These are phyloP conservation scores for Fagus crenata DNA, from an alignment of 306 rosid species.

Conservation along the genomic window DNA sequence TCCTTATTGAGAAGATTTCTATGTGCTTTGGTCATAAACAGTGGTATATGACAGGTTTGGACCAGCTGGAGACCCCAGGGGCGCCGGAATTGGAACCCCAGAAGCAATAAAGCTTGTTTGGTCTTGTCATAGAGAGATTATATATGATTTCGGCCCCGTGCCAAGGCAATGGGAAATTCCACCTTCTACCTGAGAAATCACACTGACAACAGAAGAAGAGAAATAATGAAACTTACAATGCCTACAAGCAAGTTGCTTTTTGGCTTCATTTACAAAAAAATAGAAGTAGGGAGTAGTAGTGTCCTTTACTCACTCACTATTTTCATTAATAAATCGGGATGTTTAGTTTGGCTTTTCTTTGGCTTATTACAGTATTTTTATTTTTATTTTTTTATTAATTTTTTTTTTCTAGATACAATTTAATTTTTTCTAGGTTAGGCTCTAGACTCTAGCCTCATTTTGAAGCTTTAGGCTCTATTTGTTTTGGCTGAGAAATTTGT, in stretches of 20 bases:
- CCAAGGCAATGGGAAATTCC: slow-evolving; percentile 67
- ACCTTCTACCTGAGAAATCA: slow-evolving; percentile 56
- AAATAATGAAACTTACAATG: slow-evolving; percentile 1
- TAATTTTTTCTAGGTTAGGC: too few relatives aligned
- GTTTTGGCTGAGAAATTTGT: too few relatives aligned
- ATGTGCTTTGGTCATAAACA: slow-evolving; percentile 21
- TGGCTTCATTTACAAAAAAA: not conserved
- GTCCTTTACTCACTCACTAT: not conserved
- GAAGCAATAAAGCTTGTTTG: slow-evolving; percentile 97
- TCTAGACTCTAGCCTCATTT: too few relatives aligned
- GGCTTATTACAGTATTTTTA: too few relatives aligned
- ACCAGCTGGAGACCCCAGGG: slow-evolving; percentile 95
- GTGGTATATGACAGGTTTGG: slow-evolving; percentile 73
- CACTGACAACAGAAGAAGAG: not conserved
- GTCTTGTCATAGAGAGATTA: slow-evolving; percentile 95
- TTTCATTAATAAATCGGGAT: not conserved
- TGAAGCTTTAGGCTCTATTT: too few relatives aligned
- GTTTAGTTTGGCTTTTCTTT: too few relatives aligned
- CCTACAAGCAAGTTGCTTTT: slow-evolving; percentile 4
- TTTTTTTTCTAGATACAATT: too few relatives aligned
- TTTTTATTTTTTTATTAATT: too few relatives aligned
- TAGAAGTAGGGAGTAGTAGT: not conserved
- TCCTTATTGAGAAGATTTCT: not conserved
- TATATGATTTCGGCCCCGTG: slow-evolving; percentile 80
- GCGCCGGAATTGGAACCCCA: slow-evolving; percentile 98